Conservation (phyloP, 2,329 filamentous ascomycete species). For the Grosmannia serpens region DNA sequence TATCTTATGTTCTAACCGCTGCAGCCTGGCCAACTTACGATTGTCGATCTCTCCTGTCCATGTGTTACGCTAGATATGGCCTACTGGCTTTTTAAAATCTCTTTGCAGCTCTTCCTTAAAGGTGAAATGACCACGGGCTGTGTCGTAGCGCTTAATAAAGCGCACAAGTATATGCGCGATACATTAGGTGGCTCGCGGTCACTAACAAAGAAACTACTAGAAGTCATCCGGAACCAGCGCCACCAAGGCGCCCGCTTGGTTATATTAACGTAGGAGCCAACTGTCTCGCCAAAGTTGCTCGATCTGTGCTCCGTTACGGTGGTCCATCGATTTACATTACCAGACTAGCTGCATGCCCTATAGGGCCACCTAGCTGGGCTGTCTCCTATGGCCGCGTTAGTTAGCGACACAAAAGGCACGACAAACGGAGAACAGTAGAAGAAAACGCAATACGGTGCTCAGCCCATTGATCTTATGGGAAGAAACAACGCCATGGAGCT, state of each 20-base stretch:
- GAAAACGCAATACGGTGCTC: neutral
- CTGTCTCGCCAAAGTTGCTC: constrained; percentile 54
- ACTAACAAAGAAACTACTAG: constrained; percentile 51
- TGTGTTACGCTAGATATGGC: constrained; percentile 56
- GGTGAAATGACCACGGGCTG: constrained; percentile 36
- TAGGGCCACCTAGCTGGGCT: constrained; percentile 20
- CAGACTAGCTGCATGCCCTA: constrained; percentile 20
- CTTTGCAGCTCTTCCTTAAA: constrained; percentile 53
- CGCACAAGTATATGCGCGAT: constrained; percentile 62
- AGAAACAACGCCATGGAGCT: constrained; percentile 20
- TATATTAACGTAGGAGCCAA: constrained; percentile 69
- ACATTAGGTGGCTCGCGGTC: constrained; percentile 36
- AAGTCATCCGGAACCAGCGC: constrained; percentile 57
- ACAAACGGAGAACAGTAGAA: neutral
- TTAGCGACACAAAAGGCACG: neutral
- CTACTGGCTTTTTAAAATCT: constrained; percentile 63
- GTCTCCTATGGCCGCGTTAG: constrained; percentile 6
- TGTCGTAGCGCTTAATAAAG: constrained; percentile 63
- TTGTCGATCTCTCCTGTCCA: constrained; percentile 56
- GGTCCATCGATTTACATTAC: constrained; percentile 54
- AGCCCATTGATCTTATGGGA: constrained; percentile 8
- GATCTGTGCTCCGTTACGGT: constrained; percentile 62
- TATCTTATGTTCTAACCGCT: neutral
- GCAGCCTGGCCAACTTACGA: constrained; percentile 23
- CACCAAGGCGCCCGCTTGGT: constrained; percentile 56